Base-by-base conservation (phyloP, 2,329 filamentous ascomycete species). In the Paramyrothecium sp. region DNA sequence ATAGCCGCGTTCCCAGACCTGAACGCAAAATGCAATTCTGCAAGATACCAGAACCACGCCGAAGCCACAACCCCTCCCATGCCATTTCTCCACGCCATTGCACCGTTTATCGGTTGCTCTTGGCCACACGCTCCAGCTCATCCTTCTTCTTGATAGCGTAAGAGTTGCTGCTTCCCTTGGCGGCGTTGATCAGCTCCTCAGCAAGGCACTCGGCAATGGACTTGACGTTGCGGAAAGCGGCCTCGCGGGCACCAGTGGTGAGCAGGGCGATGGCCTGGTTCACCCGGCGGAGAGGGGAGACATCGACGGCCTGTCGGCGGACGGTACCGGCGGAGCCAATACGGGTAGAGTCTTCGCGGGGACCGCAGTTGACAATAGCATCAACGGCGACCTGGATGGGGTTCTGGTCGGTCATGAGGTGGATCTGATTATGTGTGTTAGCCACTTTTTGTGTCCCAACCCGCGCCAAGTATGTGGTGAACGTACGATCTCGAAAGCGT, bases 81-180 rank as follows among this genome's bases (percentile, higher is more conserved):
- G 26, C 70, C 67, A 69, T 67, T 68, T 71, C 68, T 65, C 67
- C 73, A 73, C 63, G 60, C 59, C 61, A 54, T 65, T 63, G 60
- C 62, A 64, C 68, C 75, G 69, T 93, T 93, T 98, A 99, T 90
- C 95, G 91, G 90, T 99, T 99, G 88, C 88, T 92, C 92, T 99
- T 99, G 84, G 95, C 95, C 74, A 99, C 95, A 95, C 95, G 95
- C 90, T 99, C 95, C 85, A 99, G 83, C 90, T 99, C 96, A 82
- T 99, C 95, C 94, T 99, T 99, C 92, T 99, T 99, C 92, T 99
- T 99, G 89, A 99, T 99, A 75, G 96, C 95, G 81, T 98, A 99
- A 71, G 93, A 97, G 92, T 99, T 99, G 85, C 91, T 96, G 89
- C 90, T 96, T 77, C 95, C 95, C 92, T 99, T 99, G 81, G 96